These are phyloP conservation scores for Zostera marina DNA, from an alignment of 116 monocot genomes.

Conservation along the genomic window DNA sequence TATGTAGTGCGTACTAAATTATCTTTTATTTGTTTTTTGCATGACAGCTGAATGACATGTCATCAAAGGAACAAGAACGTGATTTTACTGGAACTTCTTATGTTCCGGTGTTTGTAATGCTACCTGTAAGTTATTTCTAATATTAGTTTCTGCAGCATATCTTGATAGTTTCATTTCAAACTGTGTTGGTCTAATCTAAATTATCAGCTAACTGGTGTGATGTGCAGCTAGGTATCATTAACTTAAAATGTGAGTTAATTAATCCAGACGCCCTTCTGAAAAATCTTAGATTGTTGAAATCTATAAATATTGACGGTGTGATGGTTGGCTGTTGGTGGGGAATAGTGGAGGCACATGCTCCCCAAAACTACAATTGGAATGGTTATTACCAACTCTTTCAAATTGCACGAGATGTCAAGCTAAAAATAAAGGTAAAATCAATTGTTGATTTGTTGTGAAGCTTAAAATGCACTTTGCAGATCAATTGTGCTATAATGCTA, in stretches of 20 bases:
- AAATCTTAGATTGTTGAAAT: constrained; percentile 47
- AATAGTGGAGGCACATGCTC: constrained; percentile 60
- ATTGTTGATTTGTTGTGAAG: background rate
- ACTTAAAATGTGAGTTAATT: constrained; percentile 7
- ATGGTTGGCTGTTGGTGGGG: constrained; percentile 58
- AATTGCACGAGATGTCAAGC: constrained; percentile 61
- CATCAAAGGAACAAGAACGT: constrained; percentile 24
- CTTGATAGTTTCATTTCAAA: background rate
- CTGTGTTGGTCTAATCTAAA: background rate
- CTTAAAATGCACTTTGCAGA: background rate
- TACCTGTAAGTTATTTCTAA: constrained; percentile 33
- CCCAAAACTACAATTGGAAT: constrained; percentile 73
- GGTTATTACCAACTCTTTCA: constrained; percentile 74
- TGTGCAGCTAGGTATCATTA: constrained; percentile 6
- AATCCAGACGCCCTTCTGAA: constrained; percentile 63
- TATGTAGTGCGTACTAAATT: too few species aligned
- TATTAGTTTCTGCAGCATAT: background rate
- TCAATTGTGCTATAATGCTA: too few species aligned
- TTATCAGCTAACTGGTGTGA: background rate
- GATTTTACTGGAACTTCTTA: constrained; percentile 62
- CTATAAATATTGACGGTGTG: constrained; percentile 29
- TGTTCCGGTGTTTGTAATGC: constrained; percentile 58
- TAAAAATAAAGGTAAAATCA: constrained; percentile 60
- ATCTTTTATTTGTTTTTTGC: background rate
- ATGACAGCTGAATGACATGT: constrained; percentile 10